Percentiles rank a stretch among this genome's conserved stretches.
These are phyloP conservation scores for Candida maesae DNA, from an alignment of 805 yeast species.

Conservation along the genomic window DNA sequence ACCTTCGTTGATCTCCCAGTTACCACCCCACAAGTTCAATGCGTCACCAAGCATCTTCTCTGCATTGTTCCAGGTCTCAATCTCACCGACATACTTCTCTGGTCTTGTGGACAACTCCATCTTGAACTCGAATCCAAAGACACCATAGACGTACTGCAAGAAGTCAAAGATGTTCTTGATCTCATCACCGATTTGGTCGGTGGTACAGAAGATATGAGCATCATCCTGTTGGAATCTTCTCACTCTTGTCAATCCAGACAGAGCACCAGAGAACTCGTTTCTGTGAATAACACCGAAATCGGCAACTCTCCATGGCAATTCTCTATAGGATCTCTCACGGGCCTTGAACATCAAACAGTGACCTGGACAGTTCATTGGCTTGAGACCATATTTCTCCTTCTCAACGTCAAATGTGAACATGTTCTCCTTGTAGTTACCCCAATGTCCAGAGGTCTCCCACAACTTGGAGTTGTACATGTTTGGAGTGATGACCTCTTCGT, in stretches of 20 bases:
- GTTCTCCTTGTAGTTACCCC: constrained; percentile 96
- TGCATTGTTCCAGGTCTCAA: constrained; percentile 92
- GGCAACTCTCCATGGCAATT: constrained; percentile 98
- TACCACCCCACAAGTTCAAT: constrained; percentile 78
- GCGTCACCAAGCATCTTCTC: constrained; percentile 82
- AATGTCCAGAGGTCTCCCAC: constrained; percentile 99
- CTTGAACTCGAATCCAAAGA: constrained; percentile 91
- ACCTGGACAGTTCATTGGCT: constrained; percentile 92
- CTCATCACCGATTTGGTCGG: constrained; percentile 85
- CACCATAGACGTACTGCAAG: constrained; percentile 80
- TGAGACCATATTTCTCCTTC: constrained; percentile 90
- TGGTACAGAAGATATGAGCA: constrained; percentile 95
- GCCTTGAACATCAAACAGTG: constrained; percentile 91
- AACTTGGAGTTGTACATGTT: constrained; percentile 96
- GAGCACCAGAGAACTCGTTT: constrained; percentile 94
- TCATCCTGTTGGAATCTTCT: constrained; percentile 99
- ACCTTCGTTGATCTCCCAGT: constrained; percentile 94
- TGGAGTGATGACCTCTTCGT: constrained; percentile 98
- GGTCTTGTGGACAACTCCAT: constrained; percentile 98
- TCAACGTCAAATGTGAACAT: constrained; percentile 97
- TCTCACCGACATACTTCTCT: constrained; percentile 90
- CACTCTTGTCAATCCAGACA: constrained; percentile 92
- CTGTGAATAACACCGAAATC: constrained; percentile 97
- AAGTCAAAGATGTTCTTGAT: constrained; percentile 83
- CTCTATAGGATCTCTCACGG: constrained; percentile 93